phyloP scores from a whole-genome alignment of 2,329 filamentous ascomycete species.

The Fusarium globosum region DNA sequence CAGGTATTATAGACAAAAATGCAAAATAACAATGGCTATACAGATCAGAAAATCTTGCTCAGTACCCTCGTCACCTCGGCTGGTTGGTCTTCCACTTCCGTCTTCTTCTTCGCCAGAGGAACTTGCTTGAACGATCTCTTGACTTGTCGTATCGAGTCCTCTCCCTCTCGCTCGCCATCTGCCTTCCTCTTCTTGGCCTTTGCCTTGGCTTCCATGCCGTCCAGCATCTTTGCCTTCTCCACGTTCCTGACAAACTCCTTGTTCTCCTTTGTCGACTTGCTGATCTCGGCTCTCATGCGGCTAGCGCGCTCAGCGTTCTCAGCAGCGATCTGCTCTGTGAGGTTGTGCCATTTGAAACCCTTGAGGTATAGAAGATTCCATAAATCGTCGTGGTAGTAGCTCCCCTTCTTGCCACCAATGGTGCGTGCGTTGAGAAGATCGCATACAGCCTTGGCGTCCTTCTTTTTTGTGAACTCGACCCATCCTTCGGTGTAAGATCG shows the following conservation, averaged over 20 bases:
- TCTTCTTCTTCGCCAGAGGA: slow-evolving; percentile 64
- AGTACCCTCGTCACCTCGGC: slow-evolving; percentile 69
- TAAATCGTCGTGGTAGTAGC: slow-evolving; percentile 85
- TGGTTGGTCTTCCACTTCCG: slow-evolving; percentile 58
- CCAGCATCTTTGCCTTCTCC: slow-evolving; percentile 82
- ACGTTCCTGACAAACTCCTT: slow-evolving; percentile 83
- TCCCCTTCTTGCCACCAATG: slow-evolving; percentile 86
- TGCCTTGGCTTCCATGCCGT: slow-evolving; percentile 74
- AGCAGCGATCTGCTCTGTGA: slow-evolving; percentile 81
- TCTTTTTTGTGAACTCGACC: slow-evolving; percentile 83
- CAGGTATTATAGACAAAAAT: slow-evolving; percentile 19
- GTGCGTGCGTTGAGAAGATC: slow-evolving; percentile 81
- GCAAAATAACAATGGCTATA: slow-evolving; percentile 11
- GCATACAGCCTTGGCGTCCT: slow-evolving; percentile 79
- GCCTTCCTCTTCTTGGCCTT: slow-evolving; percentile 55
- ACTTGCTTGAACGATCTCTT: slow-evolving; percentile 74
- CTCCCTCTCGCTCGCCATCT: slow-evolving; percentile 40
- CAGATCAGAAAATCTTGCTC: slow-evolving; percentile 70
- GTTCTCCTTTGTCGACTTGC: slow-evolving; percentile 80
- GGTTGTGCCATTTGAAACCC: slow-evolving; percentile 83
- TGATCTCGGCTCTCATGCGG: slow-evolving; percentile 81
- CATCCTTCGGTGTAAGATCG: slow-evolving; percentile 85
- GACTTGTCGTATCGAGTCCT: slow-evolving; percentile 32
- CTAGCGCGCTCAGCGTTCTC: slow-evolving; percentile 84
- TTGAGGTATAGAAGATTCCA: slow-evolving; percentile 87